phyloP scores from a whole-genome alignment of 1,139 yeast genomes.

The Lodderomyces jiufengensis region DNA sequence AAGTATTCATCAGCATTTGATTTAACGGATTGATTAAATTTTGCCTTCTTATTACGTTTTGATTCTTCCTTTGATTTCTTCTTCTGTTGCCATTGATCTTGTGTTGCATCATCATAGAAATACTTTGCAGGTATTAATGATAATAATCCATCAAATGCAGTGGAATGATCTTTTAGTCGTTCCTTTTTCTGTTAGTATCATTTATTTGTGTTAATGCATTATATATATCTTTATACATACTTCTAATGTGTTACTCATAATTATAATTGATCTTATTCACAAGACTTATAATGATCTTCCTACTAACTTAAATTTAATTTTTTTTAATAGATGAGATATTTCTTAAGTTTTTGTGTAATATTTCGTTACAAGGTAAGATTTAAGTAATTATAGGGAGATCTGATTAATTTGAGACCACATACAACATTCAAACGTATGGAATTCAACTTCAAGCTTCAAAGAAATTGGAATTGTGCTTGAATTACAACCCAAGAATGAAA shows the following conservation, averaged over 20 bases:
- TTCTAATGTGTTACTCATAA: constrained; percentile 31
- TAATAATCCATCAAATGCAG: constrained; percentile 85
- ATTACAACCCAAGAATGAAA: too few species aligned
- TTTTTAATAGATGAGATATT: not conserved
- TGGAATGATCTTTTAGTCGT: constrained; percentile 76
- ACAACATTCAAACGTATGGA: too few species aligned
- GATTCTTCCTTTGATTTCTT: constrained; percentile 69
- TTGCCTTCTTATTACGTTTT: constrained; percentile 59
- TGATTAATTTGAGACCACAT: too few species aligned
- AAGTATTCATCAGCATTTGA: constrained; percentile 41
- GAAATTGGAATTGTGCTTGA: too few species aligned
- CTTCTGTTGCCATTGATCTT: constrained; percentile 87
- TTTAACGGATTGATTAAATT: constrained; percentile 67
- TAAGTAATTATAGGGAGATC: too few species aligned
- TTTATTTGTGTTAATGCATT: constrained; percentile 12
- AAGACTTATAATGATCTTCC: constrained; percentile 1
- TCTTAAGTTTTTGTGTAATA: not conserved
- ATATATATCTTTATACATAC: constrained; percentile 29
- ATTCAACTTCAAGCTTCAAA: too few species aligned
- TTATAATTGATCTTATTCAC: too few species aligned
- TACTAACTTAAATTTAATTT: not conserved
- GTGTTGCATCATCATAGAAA: constrained; percentile 76
- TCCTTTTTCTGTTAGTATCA: constrained; percentile 46
- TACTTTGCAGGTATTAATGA: constrained; percentile 92
- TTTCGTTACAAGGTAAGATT: too few species aligned